Evolutionary conservation across 495 filamentous ascomycete genomes (phyloP).

Genomic region (Penicillium psychrofluorescens): DNA sequence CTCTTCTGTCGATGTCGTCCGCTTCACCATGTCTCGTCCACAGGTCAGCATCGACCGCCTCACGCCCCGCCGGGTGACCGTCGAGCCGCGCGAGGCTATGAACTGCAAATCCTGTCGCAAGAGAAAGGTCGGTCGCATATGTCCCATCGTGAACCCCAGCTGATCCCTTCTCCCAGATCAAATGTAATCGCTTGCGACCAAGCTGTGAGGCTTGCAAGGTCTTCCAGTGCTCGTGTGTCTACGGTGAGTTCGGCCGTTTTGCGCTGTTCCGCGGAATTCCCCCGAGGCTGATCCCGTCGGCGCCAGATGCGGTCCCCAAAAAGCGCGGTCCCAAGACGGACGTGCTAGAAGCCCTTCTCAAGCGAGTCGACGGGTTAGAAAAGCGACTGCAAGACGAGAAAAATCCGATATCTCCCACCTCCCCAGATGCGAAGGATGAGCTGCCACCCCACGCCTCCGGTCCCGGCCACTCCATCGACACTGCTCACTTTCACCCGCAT

Average conservation of each 20-base stretch:
- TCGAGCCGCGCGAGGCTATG: constrained; percentile 80
- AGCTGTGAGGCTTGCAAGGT: constrained; percentile 84
- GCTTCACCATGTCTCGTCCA: constrained; percentile 55
- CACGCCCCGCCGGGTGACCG: constrained; percentile 61
- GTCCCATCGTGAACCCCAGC: not conserved
- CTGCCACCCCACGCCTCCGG: constrained; percentile 6
- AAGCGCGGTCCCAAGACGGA: constrained; percentile 86
- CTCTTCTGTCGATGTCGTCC: constrained; percentile 5
- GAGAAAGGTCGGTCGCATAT: constrained; percentile 53
- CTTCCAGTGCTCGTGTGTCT: constrained; percentile 82
- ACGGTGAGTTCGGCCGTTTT: constrained; percentile 49
- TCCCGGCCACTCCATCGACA: constrained; percentile 18
- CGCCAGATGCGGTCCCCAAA: constrained; percentile 77
- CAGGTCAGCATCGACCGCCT: constrained; percentile 82
- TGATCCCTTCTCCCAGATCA: constrained; percentile 50
- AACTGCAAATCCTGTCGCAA: constrained; percentile 92
- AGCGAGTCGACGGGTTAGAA: constrained; percentile 77
- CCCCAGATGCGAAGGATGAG: constrained; percentile 16
- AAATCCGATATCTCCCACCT: constrained; percentile 42
- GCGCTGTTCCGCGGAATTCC: not conserved
- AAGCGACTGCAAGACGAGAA: constrained; percentile 66
- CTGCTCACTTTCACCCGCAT: constrained; percentile 6
- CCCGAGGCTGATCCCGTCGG: constrained; percentile 4
- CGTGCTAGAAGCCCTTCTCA: constrained; percentile 74
- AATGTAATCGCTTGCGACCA: constrained; percentile 78